These are phyloP conservation scores for Udeniomyces megalosporus DNA, from an alignment of 768 basidiomycete species.

Conservation along the genomic window DNA sequence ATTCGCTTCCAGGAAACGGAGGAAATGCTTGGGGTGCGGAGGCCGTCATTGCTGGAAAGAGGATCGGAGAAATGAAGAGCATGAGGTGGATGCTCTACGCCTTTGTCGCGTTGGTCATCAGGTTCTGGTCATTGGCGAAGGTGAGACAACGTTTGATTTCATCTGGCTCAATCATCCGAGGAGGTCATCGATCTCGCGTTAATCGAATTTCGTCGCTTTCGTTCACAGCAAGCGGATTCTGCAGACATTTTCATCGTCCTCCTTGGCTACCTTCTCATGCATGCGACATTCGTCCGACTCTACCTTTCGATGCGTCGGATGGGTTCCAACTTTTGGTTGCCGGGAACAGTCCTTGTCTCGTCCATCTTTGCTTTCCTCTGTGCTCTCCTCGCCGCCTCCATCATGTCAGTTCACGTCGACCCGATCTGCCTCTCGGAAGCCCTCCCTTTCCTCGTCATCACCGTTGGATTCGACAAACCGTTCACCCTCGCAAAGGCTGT, in stretches of 20 bases:
- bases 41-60: slow-evolving; percentile 38
- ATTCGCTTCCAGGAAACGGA: background rate
- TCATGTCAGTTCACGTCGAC: slow-evolving; percentile 71
- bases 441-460: slow-evolving; percentile 91
- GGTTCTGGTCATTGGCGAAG: slow-evolving; percentile 78
- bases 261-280: slow-evolving; percentile 88
- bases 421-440: slow-evolving; percentile 88
- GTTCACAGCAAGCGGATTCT: slow-evolving; percentile 67
- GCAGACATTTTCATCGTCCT: slow-evolving; percentile 90
- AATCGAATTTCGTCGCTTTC: background rate
- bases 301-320: slow-evolving; percentile 75
- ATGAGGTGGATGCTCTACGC: slow-evolving; percentile 86
- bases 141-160: slow-evolving; percentile 29
- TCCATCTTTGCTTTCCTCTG: slow-evolving; percentile 69
- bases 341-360: slow-evolving; percentile 54
- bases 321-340: slow-evolving; percentile 55
- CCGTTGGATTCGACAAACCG: slow-evolving; percentile 95
- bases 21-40: slow-evolving; percentile 21
- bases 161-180: background rate
- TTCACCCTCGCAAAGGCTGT: slow-evolving; percentile 78
- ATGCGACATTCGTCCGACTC: slow-evolving; percentile 79
- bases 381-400: slow-evolving; percentile 57
- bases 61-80: slow-evolving; percentile 47
- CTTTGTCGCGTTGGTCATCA: slow-evolving; percentile 48
- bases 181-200: background rate